phyloP scores from a whole-genome alignment of 1,284 basidiomycete genomes.

The Melampsora larici-populina region DNA sequence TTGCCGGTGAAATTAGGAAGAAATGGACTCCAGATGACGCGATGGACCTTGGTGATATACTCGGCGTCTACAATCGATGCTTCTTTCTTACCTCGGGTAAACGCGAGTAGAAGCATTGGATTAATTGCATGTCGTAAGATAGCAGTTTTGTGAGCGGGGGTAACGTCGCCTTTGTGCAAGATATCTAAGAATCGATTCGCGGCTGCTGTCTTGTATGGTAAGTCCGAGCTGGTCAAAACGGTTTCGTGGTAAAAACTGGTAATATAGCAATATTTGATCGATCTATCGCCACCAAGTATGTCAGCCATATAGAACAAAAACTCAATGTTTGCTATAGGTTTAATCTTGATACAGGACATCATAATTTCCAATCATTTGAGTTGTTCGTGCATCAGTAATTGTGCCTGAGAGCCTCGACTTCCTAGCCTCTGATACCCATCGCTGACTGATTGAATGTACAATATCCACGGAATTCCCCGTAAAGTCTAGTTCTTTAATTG shows the following conservation, averaged over 20 bases:
- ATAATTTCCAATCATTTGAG: slow-evolving; percentile 65
- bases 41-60: slow-evolving; percentile 68
- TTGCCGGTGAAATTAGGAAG: slow-evolving; percentile 55
- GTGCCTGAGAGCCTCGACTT: slow-evolving; percentile 53
- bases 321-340: slow-evolving; percentile 72
- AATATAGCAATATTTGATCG: slow-evolving; percentile 74
- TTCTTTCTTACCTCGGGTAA: slow-evolving; percentile 58
- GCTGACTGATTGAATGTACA: slow-evolving; percentile 35
- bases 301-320: slow-evolving; percentile 83
- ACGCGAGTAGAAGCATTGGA: slow-evolving; percentile 78
- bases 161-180: slow-evolving; percentile 67
- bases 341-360: slow-evolving; percentile 60
- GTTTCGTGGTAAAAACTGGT: slow-evolving; percentile 84
- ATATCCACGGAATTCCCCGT: slow-evolving; percentile 30
- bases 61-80: slow-evolving; percentile 66
- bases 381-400: slow-evolving; percentile 57
- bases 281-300: slow-evolving; percentile 74
- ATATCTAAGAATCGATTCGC: slow-evolving; percentile 79
- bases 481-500: slow-evolving; percentile 25
- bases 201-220: slow-evolving; percentile 73
- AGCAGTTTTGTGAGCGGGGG: slow-evolving; percentile 77
- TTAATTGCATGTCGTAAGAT: slow-evolving; percentile 84
- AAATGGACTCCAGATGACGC: slow-evolving; percentile 75
- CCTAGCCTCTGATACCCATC: slow-evolving; percentile 42
- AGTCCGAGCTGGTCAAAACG: slow-evolving; percentile 63